phyloP scores from a whole-genome alignment of 2,329 filamentous ascomycete genomes.

The Sporothrix brunneoviolacea region DNA sequence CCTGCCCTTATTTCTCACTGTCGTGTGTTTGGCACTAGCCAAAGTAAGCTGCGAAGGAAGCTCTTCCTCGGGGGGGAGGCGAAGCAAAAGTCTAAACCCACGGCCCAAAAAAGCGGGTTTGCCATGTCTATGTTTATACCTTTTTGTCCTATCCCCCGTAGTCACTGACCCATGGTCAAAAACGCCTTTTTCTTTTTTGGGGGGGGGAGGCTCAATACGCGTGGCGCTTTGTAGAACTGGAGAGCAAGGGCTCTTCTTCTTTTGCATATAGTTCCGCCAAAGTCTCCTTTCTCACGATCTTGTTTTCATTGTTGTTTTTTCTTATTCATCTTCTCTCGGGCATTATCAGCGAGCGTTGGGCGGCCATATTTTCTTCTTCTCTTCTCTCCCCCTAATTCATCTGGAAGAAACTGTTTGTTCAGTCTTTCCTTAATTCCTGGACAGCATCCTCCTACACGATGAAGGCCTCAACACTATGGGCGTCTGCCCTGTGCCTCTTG shows the following conservation, averaged over 20 bases:
- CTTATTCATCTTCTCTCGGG: background rate
- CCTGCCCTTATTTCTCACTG: background rate
- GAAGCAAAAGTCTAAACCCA: conserved; percentile 5
- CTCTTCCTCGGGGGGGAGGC: background rate
- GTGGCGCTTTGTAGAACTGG: too few relatives aligned
- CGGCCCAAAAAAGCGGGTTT: background rate
- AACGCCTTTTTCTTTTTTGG: background rate
- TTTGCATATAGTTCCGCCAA: background rate
- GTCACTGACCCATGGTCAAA: background rate
- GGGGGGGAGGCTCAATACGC: background rate
- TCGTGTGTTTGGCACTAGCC: too few relatives aligned
- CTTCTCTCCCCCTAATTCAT: background rate
- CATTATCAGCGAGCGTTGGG: background rate
- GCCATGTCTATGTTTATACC: conserved; percentile 6
- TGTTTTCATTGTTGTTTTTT: background rate
- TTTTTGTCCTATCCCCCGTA: too few relatives aligned
- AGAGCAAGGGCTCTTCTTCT: too few relatives aligned
- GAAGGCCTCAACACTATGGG: conserved; percentile 8
- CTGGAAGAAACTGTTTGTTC: background rate
- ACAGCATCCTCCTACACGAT: conserved; percentile 3
- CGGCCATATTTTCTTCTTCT: background rate
- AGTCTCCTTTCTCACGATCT: too few relatives aligned
- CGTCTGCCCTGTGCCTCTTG: conserved; percentile 9
- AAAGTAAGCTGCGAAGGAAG: too few relatives aligned
- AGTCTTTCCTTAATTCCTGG: background rate